These are phyloP conservation scores for Colletotrichum liriopes DNA, from an alignment of 2,329 filamentous ascomycete genomes.

Conservation along the genomic window DNA sequence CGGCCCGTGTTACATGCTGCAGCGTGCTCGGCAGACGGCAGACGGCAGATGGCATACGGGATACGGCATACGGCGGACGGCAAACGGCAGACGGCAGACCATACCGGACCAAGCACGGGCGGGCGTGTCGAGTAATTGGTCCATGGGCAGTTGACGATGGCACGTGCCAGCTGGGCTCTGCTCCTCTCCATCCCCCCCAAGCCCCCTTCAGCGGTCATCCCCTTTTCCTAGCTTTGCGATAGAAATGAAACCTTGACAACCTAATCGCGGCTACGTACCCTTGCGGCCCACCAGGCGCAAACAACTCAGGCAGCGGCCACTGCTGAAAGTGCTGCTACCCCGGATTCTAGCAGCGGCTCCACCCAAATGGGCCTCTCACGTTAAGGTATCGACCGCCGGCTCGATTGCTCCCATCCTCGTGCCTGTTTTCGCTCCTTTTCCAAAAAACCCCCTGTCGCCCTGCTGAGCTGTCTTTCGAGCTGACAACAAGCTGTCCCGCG, in stretches of 20 bases:
- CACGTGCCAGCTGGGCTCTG: slow-evolving; percentile 15
- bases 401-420: slow-evolving; percentile 23
- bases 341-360: slow-evolving; percentile 34
- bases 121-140: slow-evolving; percentile 3
- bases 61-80: background rate
- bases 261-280: slow-evolving; percentile 15
- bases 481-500: slow-evolving; percentile 31
- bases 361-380: slow-evolving; percentile 24
- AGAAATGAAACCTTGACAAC: slow-evolving; percentile 34
- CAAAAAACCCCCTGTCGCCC: slow-evolving; percentile 26
- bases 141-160: background rate
- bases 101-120: slow-evolving; percentile 4
- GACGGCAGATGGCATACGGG: background rate
- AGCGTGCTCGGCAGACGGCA: background rate
- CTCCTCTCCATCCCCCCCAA: background rate
- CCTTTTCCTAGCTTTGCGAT: background rate
- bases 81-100: background rate
- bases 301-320: slow-evolving; percentile 7
- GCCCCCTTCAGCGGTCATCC: background rate
- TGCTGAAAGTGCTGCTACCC: slow-evolving; percentile 37
- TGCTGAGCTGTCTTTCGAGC: slow-evolving; percentile 25
- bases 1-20: slow-evolving; percentile 15
- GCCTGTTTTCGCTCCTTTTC: slow-evolving; percentile 35
- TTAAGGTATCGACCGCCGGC: slow-evolving; percentile 21
- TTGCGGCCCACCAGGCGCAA: background rate